Evolutionary conservation across 2,329 filamentous ascomycete species (phyloP).

Genomic region (Dryadomyces sulphureus): DNA sequence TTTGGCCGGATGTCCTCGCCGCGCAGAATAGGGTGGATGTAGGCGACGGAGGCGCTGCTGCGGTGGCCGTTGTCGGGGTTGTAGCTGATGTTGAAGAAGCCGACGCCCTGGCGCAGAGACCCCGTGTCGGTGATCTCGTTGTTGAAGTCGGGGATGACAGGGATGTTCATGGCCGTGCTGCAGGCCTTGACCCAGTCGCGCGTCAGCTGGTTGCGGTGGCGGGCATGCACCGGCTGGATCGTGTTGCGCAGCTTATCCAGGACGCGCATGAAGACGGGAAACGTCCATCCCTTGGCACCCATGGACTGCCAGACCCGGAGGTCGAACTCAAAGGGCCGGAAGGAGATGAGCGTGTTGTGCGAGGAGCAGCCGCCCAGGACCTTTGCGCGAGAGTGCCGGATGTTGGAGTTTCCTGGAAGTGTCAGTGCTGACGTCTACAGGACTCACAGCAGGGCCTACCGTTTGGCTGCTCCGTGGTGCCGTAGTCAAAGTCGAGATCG

Average conservation of each 20-base stretch:
- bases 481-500: constrained; percentile 83
- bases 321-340: constrained; percentile 83
- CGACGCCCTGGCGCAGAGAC: constrained; percentile 59
- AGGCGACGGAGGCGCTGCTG: constrained; percentile 77
- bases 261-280: constrained; percentile 68
- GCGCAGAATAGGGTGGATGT: constrained; percentile 80
- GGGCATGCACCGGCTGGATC: constrained; percentile 74
- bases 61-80: constrained; percentile 77
- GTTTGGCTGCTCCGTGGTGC: constrained; percentile 77
- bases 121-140: constrained; percentile 62
- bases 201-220: constrained; percentile 81
- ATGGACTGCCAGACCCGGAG: constrained; percentile 69
- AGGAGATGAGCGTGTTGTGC: constrained; percentile 88
- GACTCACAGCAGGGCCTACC: constrained; percentile 17
- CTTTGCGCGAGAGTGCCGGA: constrained; percentile 84
- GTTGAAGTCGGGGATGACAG: constrained; percentile 77
- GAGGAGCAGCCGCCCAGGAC: constrained; percentile 85
- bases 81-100: constrained; percentile 84
- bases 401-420: constrained; percentile 59
- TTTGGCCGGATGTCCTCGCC: constrained; percentile 74
- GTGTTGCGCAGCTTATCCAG: constrained; percentile 78
- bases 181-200: constrained; percentile 79
- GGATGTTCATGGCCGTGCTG: constrained; percentile 64
- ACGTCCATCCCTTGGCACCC: constrained; percentile 75
- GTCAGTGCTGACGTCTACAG: constrained; percentile 15